Conservation (phyloP, 768 basidiomycete genomes). For the Leccinum rimulosum region DNA sequence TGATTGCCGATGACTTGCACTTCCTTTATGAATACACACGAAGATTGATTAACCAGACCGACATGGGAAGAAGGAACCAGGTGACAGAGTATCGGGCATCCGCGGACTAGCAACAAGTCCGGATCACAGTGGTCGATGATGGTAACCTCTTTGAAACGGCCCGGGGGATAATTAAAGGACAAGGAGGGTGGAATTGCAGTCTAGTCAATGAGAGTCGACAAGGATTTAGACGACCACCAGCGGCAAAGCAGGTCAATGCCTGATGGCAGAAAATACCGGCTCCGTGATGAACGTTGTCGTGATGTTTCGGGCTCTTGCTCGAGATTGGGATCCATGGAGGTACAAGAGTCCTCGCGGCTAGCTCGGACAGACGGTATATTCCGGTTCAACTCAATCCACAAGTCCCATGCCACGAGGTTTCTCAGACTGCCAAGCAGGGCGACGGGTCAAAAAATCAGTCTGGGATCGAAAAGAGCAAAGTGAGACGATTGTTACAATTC, state of each 20-base stretch:
- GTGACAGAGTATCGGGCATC: constrained; percentile 1
- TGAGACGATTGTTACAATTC: not conserved
- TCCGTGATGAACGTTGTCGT: not conserved
- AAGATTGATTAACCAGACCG: not conserved
- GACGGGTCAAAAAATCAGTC: not conserved
- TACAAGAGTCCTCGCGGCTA: not conserved
- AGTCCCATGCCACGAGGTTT: not conserved
- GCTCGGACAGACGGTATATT: not conserved
- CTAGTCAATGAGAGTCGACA: not conserved
- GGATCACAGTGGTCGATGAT: not conserved
- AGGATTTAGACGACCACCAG: not conserved
- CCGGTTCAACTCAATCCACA: not conserved
- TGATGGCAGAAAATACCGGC: no score
- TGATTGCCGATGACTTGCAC: not conserved
- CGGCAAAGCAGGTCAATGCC: not conserved
- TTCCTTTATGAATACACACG: not conserved
- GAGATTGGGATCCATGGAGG: not conserved
- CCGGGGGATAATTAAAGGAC: not conserved
- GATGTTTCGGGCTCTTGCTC: not conserved
- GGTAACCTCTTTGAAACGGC: not conserved
- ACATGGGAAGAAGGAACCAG: not conserved
- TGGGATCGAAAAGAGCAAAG: not conserved
- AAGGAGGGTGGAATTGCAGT: not conserved
- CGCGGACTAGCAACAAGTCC: not conserved
- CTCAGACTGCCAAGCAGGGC: not conserved